These are phyloP conservation scores for Aspergillus ochraceus DNA, from an alignment of 2,329 filamentous ascomycete genomes.

Conservation along the genomic window DNA sequence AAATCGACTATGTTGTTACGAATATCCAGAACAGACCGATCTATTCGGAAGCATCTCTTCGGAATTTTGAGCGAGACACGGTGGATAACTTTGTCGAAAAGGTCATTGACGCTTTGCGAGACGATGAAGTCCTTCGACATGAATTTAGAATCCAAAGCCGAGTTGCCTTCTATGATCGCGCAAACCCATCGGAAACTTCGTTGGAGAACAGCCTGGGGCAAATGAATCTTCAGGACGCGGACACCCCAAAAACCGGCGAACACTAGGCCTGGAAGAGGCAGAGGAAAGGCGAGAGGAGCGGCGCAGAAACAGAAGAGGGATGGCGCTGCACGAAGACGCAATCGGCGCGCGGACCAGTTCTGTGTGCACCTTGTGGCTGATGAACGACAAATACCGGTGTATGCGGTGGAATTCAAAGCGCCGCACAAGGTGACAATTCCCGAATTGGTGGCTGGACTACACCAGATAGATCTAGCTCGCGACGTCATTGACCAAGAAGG, in stretches of 20 bases:
- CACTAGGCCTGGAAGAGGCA: slow-evolving; percentile 12
- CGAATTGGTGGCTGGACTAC: slow-evolving; percentile 26
- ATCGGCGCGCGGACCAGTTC: slow-evolving; percentile 26
- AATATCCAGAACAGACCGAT: slow-evolving; percentile 20
- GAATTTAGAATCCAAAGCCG: slow-evolving; percentile 18
- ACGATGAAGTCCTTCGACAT: slow-evolving; percentile 16
- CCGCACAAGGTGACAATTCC: slow-evolving; percentile 16
- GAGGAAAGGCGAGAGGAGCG: slow-evolving; percentile 10
- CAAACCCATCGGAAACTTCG: slow-evolving; percentile 14
- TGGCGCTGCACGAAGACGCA: slow-evolving; percentile 15
- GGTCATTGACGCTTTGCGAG: slow-evolving; percentile 17
- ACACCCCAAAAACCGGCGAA: slow-evolving; percentile 7
- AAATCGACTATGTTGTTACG: slow-evolving; percentile 16
- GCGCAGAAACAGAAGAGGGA: neutral
- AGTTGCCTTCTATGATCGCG: slow-evolving; percentile 19
- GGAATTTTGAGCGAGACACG: slow-evolving; percentile 24
- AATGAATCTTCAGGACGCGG: slow-evolving; percentile 15
- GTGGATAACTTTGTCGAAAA: slow-evolving; percentile 26
- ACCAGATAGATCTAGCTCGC: slow-evolving; percentile 23
- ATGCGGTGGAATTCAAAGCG: slow-evolving; percentile 30
- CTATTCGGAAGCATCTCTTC: slow-evolving; percentile 22
- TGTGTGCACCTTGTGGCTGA: slow-evolving; percentile 22
- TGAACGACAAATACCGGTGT: slow-evolving; percentile 19
- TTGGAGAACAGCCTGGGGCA: slow-evolving; percentile 19
- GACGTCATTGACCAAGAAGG: slow-evolving; percentile 27